Evolutionary conservation across 192 early-diverging fungal genomes (phyloP).

Genomic region (Coemansia sp.): DNA sequence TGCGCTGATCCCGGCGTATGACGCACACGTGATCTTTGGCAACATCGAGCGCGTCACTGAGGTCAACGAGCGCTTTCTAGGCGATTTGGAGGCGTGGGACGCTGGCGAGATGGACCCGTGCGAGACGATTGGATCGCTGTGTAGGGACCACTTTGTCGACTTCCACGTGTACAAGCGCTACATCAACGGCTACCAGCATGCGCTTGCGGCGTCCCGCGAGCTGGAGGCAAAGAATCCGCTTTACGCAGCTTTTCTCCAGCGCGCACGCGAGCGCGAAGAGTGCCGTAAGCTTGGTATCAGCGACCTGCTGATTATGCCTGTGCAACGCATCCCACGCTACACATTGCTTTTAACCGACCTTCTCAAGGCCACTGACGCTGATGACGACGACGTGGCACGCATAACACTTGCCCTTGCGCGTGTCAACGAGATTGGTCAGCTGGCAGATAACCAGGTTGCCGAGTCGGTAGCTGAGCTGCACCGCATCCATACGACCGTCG

Average conservation of each 20-base stretch:
- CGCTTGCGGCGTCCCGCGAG: conserved; percentile 53
- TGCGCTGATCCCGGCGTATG: conserved; percentile 56
- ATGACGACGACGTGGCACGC: conserved; percentile 39
- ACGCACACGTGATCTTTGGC: conserved; percentile 59
- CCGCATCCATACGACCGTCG: conserved; percentile 48
- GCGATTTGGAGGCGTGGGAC: conserved; percentile 51
- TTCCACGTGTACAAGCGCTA: conserved; percentile 65
- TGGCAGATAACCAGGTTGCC: conserved; percentile 52
- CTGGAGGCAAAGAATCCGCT: conserved; percentile 55
- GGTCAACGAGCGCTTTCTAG: conserved; percentile 57
- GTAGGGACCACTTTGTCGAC: conserved; percentile 55
- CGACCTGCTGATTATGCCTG: conserved; percentile 74
- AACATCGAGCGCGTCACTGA: conserved; percentile 59
- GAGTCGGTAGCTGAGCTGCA: conserved; percentile 52
- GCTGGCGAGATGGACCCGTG: conserved; percentile 47
- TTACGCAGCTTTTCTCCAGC: conserved; percentile 53
- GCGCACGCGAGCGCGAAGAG: conserved; percentile 57
- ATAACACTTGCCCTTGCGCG: conserved; percentile 47
- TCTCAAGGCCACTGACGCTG: conserved; percentile 37
- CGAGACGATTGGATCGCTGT: conserved; percentile 52
- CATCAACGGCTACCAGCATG: conserved; percentile 61
- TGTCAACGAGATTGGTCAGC: conserved; percentile 54
- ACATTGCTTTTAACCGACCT: conserved; percentile 61
- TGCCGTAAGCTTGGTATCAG: conserved; percentile 64
- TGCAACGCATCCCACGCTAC: conserved; percentile 79